These are phyloP conservation scores for Pestalotiopsis sp. DNA, from an alignment of 2,329 filamentous ascomycete species.

Conservation along the genomic window DNA sequence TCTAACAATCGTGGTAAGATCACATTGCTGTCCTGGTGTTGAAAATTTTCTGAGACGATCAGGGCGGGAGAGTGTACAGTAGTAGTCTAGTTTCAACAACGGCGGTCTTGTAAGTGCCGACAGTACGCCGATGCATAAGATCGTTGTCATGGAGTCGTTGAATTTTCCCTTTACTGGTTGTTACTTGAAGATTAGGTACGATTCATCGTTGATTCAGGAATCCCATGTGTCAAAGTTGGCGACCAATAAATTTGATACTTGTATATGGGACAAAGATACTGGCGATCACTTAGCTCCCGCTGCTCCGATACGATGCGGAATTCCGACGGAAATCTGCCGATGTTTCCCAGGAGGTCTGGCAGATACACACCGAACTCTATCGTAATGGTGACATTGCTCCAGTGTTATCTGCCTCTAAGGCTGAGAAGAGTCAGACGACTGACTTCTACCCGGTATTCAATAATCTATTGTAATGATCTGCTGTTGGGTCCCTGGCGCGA, in stretches of 20 bases:
- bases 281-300: not conserved
- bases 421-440: not conserved
- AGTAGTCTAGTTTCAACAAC: not conserved
- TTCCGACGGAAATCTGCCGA: not conserved
- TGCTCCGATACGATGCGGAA: not conserved
- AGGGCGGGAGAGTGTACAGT: not conserved
- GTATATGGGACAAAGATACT: not conserved
- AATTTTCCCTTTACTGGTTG: too few relatives aligned
- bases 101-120: not conserved
- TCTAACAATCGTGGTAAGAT: conserved; percentile 27
- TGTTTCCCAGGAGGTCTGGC: not conserved
- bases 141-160: not conserved
- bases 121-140: not conserved
- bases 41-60: not conserved
- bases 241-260: too few relatives aligned
- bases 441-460: too few relatives aligned
- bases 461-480: too few relatives aligned
- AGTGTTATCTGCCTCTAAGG: not conserved
- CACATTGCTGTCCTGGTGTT: conserved; percentile 8
- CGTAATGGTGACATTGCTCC: not conserved
- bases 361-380: not conserved
- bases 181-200: too few relatives aligned
- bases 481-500: too few relatives aligned
- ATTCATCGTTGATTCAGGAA: too few relatives aligned
- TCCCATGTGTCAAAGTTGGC: too few relatives aligned